These are phyloP conservation scores for Paramecium biaurelia DNA, from an alignment of 73 alveolate genomes.

Conservation along the genomic window DNA sequence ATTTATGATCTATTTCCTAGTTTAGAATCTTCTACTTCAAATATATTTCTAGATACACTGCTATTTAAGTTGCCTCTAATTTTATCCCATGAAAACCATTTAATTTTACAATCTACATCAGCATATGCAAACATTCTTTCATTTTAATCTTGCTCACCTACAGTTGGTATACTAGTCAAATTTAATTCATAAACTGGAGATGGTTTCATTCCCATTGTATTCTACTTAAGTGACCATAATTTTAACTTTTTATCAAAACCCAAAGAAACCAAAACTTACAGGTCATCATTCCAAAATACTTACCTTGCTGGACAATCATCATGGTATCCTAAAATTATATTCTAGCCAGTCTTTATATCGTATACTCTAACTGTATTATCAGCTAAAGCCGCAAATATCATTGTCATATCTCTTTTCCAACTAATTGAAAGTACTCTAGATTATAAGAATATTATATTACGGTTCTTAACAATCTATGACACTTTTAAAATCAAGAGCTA, in stretches of 20 bases:
- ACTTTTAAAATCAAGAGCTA: slow-evolving; percentile 4
- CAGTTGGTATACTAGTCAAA: not conserved
- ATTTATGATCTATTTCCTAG: not conserved
- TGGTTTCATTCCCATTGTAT: not conserved
- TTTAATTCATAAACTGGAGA: slow-evolving; percentile 11
- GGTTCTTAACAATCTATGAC: slow-evolving; percentile 29
- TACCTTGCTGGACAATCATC: slow-evolving; percentile 30
- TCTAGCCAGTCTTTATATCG: slow-evolving; percentile 33
- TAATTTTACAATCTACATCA: not conserved
- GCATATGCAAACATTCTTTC: slow-evolving; percentile 10
- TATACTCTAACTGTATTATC: slow-evolving; percentile 38
- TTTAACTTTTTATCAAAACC: not conserved
- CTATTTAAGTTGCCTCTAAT: not conserved
- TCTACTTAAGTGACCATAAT: not conserved
- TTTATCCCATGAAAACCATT: not conserved
- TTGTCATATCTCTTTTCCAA: slow-evolving; percentile 10
- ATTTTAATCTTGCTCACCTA: not conserved
- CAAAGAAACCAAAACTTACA: not conserved
- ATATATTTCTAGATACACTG: not conserved
- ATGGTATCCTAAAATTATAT: slow-evolving; percentile 8
- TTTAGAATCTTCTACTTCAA: not conserved
- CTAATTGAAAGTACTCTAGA: not conserved
- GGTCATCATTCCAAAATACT: not conserved
- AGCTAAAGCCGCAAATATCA: slow-evolving; percentile 46
- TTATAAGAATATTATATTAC: not conserved